These are phyloP conservation scores for Paulownia fortunei DNA, from an alignment of 257 asterid genomes.

Conservation along the genomic window DNA sequence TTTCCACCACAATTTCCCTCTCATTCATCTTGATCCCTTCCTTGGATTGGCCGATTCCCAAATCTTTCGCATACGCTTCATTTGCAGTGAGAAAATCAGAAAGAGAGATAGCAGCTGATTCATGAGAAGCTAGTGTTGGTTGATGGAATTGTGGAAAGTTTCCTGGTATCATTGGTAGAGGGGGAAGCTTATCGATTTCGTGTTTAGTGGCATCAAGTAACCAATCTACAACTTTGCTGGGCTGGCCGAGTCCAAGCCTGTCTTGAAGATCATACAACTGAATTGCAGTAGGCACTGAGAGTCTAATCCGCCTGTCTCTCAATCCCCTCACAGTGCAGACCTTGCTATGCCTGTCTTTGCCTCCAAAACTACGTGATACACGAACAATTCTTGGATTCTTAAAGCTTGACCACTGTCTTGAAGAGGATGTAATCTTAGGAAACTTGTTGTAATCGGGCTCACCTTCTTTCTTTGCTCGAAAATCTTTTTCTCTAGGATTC, in stretches of 20 bases:
- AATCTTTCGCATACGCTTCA: background rate
- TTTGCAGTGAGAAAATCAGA: background rate
- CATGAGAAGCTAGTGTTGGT: background rate
- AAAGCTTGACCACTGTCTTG: constrained; percentile 61
- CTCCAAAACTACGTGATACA: constrained; percentile 70
- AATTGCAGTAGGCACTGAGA: constrained; percentile 75
- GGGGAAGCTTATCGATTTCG: constrained; percentile 76
- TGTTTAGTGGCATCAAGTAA: constrained; percentile 58
- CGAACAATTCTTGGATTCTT: constrained; percentile 81
- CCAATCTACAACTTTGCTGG: constrained; percentile 89
- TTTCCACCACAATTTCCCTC: background rate
- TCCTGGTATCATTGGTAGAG: constrained; percentile 52
- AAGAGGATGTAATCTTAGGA: constrained; percentile 36
- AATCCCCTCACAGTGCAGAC: constrained; percentile 75
- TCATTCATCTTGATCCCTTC: constrained; percentile 22
- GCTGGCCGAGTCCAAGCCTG: constrained; percentile 75
- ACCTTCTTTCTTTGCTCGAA: constrained; percentile 52
- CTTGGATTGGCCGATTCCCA: constrained; percentile 12
- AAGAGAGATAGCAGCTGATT: background rate
- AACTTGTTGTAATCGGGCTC: constrained; percentile 30
- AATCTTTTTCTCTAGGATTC: constrained; percentile 51
- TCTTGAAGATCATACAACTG: constrained; percentile 85
- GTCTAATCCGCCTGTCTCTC: constrained; percentile 73
- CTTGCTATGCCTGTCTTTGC: constrained; percentile 87
- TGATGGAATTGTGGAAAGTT: constrained; percentile 30